Base-by-base conservation (phyloP, 2,329 filamentous ascomycete genomes). In the Colletotrichum lentis region DNA sequence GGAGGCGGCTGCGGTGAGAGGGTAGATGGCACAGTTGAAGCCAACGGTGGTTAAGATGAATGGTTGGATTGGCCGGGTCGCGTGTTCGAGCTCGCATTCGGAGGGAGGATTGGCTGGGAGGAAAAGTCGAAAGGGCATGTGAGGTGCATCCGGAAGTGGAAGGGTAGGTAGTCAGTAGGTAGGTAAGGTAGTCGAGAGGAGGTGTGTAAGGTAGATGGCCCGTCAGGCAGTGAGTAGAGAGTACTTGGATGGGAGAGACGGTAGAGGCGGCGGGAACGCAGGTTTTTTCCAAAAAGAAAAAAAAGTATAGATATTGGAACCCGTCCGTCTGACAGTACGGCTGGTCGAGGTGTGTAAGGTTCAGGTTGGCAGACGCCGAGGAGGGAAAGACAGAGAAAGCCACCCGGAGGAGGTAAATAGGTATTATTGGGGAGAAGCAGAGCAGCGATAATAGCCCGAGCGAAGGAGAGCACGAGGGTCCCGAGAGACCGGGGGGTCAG, bases 381-480 rank as follows among this genome's bases (percentile, higher is more conserved):
- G 20, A 12, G 41, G 55, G n/a, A 37, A 6, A 37, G 31, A 22
- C 20, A 44, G 18, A 44, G 54, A 49, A 43, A 53, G 11, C 18
- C 31, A 55, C 18, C 53, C 31, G 31, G 22, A 41, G 24, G 52
- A 37, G 39, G 27, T 37, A 46, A 20, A 35, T 35, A 7, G 31
- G 31, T 24, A 47, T 31, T 20, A 39, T 12, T 31, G 8, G 39
- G 44, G n/a, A 64, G 39, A 16, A 35, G 22, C 41, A 20, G 63
- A 52, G 59, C 64, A 67, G 64, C 59, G 59, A 57, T 44, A 57
- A 57, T 50, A 57, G 59, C 50, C 64, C 64, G 59, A 57, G 46
- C 60, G 37, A 64, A 57, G 53, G 53, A 66, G 27, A 63, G 53
- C 60, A 67, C 64, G 52, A 67, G 60, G 60, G 50, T 57, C 47